These are phyloP conservation scores for Glycine soja DNA, from an alignment of 306 rosid genomes.

Conservation along the genomic window DNA sequence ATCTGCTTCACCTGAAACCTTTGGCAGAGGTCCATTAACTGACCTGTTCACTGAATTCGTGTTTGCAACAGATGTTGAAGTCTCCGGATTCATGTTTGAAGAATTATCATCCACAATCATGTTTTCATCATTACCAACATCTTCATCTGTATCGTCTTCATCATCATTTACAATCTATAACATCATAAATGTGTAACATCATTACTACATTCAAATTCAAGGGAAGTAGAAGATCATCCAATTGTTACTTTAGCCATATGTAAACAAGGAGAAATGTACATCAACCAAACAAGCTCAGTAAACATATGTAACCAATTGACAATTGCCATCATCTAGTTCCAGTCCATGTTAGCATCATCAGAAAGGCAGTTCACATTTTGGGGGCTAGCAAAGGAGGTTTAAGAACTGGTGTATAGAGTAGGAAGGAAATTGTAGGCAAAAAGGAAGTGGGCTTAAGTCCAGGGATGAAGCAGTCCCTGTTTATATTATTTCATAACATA, in stretches of 20 bases:
- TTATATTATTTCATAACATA: not conserved
- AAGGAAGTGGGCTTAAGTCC: no score
- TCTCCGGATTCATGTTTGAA: constrained; percentile 51
- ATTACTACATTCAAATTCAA: constrained; percentile 14
- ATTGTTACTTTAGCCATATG: not conserved
- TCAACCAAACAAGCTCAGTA: constrained; percentile 2
- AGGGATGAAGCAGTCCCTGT: not conserved
- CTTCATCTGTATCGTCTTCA: constrained; percentile 13
- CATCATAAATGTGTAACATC: not conserved
- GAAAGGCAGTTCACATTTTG: not conserved
- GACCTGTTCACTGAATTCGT: constrained; percentile 27
- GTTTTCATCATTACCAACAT: not conserved
- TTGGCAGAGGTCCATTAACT: constrained; percentile 42
- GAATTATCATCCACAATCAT: constrained; percentile 33
- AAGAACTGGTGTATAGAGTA: not conserved
- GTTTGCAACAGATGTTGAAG: constrained; percentile 42
- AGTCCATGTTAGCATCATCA: not conserved
- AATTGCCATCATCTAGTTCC: not conserved
- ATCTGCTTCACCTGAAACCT: constrained; percentile 52
- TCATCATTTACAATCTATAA: constrained; percentile 53
- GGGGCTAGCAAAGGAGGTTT: not conserved
- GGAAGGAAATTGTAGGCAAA: not conserved
- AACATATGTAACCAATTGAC: not conserved
- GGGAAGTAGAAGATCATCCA: not conserved
- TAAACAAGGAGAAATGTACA: constrained; percentile 6